Conservation (phyloP, 345 rosid genomes). For the Raphanus sativus region DNA sequence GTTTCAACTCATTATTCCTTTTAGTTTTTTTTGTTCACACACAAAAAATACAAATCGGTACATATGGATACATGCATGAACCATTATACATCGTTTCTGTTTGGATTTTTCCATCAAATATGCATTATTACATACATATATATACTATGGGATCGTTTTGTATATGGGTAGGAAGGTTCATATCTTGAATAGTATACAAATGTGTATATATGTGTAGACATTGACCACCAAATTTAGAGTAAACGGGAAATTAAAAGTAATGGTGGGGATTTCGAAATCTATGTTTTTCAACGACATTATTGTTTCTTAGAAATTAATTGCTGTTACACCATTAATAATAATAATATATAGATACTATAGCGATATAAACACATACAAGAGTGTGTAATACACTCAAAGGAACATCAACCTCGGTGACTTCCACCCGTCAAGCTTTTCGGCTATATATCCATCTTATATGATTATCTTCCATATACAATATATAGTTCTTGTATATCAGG, state of each 20-base stretch:
- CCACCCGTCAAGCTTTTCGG: slow-evolving; percentile 92
- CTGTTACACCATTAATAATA: slow-evolving; percentile 22
- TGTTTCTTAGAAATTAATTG: slow-evolving; percentile 33
- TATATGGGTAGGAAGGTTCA: slow-evolving; percentile 10
- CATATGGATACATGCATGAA: slow-evolving; percentile 3
- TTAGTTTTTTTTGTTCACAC: background rate
- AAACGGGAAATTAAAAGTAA: slow-evolving; percentile 1
- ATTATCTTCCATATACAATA: slow-evolving; percentile 22
- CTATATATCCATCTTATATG: slow-evolving; percentile 41
- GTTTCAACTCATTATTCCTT: slow-evolving; percentile 9
- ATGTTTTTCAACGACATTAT: slow-evolving; percentile 25
- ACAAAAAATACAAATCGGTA: background rate
- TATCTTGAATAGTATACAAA: slow-evolving; percentile 20
- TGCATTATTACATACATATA: background rate
- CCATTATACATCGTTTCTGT: slow-evolving; percentile 12
- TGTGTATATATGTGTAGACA: background rate
- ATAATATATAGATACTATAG: slow-evolving; percentile 38
- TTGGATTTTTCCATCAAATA: background rate
- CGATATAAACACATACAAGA: slow-evolving; percentile 20
- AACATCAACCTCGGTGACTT: slow-evolving; percentile 52
- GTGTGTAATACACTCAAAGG: slow-evolving; percentile 96
- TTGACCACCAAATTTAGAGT: slow-evolving; percentile 22
- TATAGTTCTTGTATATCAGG: background rate
- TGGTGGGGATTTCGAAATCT: slow-evolving; percentile 29
- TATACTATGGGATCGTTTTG: background rate